These are phyloP conservation scores for Aspergillus sp. DNA, from an alignment of 2,329 filamentous ascomycete species.

Conservation along the genomic window DNA sequence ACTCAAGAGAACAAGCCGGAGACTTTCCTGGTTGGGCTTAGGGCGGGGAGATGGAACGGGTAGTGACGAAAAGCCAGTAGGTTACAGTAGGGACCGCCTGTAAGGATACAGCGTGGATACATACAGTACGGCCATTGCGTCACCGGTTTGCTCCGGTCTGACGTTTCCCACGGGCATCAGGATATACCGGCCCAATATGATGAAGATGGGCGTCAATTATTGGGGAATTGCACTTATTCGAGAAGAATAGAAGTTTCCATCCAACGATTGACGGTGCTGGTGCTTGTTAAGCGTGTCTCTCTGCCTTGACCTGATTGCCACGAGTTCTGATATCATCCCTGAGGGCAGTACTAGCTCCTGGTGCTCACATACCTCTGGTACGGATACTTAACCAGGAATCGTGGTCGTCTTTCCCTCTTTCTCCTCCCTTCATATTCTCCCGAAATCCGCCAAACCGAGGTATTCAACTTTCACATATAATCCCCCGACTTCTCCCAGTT, in stretches of 20 bases:
- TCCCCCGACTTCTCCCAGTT: not conserved
- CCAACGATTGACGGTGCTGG: too few relatives aligned
- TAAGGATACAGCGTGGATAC: not conserved
- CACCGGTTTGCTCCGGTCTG: constrained; percentile 4
- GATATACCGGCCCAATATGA: too few relatives aligned
- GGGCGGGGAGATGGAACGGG: constrained; percentile 9
- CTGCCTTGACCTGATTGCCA: not conserved
- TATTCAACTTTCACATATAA: constrained; percentile 6
- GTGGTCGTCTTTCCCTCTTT: constrained; percentile 1
- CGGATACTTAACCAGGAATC: not conserved
- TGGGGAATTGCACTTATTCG: too few relatives aligned
- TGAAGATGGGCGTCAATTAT: too few relatives aligned
- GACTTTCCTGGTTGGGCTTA: constrained; percentile 9
- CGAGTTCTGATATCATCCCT: not conserved
- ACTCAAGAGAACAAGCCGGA: constrained; percentile 13
- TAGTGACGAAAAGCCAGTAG: constrained; percentile 10
- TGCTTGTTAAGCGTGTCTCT: not conserved
- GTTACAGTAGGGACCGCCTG: too few relatives aligned
- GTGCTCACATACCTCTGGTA: not conserved
- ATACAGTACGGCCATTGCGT: not conserved
- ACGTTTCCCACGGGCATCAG: constrained; percentile 7
- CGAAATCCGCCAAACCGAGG: constrained; percentile 24
- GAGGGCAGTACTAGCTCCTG: not conserved
- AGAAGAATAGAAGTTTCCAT: too few relatives aligned
- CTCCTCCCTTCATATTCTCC: constrained; percentile 13